Evolutionary conservation across 2,329 filamentous ascomycete genomes (phyloP).

Genomic region (Cercospora zeae-maydis): DNA sequence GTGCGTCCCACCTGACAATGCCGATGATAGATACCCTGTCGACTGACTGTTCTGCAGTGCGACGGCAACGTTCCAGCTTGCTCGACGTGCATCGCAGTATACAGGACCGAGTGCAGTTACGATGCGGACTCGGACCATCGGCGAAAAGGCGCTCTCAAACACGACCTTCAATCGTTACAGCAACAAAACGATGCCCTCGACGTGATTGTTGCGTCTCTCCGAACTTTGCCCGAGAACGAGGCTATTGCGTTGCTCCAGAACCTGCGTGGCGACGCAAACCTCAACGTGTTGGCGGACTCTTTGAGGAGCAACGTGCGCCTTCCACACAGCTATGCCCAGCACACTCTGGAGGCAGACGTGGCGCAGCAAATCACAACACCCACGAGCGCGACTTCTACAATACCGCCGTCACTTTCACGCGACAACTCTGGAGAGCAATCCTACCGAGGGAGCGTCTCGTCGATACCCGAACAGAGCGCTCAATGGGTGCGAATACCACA

Average conservation of each 20-base stretch:
- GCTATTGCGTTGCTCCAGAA: conserved; percentile 43
- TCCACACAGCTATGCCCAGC: conserved; percentile 32
- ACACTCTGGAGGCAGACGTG: conserved; percentile 36
- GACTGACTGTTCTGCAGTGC: conserved; percentile 38
- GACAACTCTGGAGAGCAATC: conserved; percentile 21
- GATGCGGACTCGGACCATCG: conserved; percentile 49
- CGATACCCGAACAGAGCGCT: conserved; percentile 10
- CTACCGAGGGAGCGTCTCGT: conserved; percentile 3
- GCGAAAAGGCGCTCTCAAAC: conserved; percentile 43
- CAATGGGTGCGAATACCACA: conserved; percentile 35
- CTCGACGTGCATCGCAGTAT: conserved; percentile 51
- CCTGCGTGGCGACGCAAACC: conserved; percentile 41
- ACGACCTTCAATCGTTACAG: conserved; percentile 40
- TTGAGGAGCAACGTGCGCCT: conserved; percentile 41
- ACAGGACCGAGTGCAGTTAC: conserved; percentile 50
- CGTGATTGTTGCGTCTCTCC: conserved; percentile 45
- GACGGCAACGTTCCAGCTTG: conserved; percentile 49
- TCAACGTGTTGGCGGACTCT: conserved; percentile 42
- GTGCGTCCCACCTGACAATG: conserved; percentile 28
- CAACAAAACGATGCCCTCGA: conserved; percentile 37
- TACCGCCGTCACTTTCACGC: conserved; percentile 12
- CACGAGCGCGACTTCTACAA: conserved; percentile 15
- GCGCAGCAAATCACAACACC: conserved; percentile 29
- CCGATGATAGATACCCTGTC: background rate
- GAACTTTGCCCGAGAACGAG: conserved; percentile 45